Percentiles rank a stretch among this genome's conserved stretches.
Conservation (phyloP, 2,329 filamentous ascomycete species). For the Penicillium sp. region DNA sequence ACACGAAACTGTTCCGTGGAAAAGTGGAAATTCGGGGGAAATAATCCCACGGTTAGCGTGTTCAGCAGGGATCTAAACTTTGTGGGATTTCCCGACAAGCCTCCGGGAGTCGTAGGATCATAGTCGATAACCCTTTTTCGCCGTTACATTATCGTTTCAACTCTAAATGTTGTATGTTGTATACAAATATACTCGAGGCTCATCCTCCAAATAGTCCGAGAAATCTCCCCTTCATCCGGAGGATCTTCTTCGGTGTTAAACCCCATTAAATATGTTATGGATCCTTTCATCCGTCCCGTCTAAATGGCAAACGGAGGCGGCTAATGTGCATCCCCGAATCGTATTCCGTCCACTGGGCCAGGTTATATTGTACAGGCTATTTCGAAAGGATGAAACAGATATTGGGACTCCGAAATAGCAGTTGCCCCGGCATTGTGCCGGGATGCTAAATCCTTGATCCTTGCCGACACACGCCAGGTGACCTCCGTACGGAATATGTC, state of each 20-base stretch:
- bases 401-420: not conserved
- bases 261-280: conserved; percentile 1
- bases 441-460: not conserved
- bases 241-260: not conserved
- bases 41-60: not conserved
- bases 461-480: not conserved
- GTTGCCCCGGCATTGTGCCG: not conserved
- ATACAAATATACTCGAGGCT: not conserved
- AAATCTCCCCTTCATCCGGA: no score
- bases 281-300: not conserved
- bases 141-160: not conserved
- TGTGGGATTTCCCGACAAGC: not conserved
- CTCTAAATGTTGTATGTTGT: no score
- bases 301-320: not conserved
- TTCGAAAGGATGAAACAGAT: not conserved
- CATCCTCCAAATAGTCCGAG: no score
- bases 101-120: not conserved
- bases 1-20: not conserved
- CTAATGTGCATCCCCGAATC: not conserved
- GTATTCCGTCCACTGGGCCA: not conserved
- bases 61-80: conserved; percentile 2
- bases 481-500: not conserved
- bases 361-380: not conserved
- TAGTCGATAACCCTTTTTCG: not conserved
- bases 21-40: not conserved